phyloP scores from a whole-genome alignment of 345 rosid genomes.

The Punica granatum region DNA sequence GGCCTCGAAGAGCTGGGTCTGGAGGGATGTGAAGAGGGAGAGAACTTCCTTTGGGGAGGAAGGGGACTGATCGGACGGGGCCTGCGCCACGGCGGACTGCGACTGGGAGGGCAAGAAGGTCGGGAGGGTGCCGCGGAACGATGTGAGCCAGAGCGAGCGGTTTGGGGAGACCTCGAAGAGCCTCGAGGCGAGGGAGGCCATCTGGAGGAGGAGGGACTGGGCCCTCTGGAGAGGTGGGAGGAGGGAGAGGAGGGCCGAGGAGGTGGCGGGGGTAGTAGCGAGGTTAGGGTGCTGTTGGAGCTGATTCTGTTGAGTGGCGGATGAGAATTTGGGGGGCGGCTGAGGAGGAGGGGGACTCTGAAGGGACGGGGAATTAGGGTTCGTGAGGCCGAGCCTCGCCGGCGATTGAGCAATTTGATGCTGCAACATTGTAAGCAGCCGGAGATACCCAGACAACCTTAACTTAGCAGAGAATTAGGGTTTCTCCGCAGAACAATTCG shows the following conservation, averaged over 20 bases:
- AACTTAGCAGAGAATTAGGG: neutral
- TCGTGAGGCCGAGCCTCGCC: conserved; percentile 74
- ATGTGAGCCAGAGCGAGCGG: conserved; percentile 63
- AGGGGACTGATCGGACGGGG: conserved; percentile 48
- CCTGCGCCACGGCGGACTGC: conserved; percentile 30
- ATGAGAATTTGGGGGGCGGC: conserved; percentile 23
- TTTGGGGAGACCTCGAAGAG: conserved; percentile 77
- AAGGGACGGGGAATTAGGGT: conserved; percentile 68
- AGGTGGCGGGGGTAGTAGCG: conserved; percentile 37
- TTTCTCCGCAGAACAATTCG: neutral
- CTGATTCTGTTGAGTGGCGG: conserved; percentile 29
- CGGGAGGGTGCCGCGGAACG: conserved; percentile 74
- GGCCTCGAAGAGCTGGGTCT: conserved; percentile 84
- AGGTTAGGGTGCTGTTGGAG: conserved; percentile 23
- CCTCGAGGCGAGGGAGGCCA: conserved; percentile 62
- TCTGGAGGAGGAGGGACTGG: conserved; percentile 75
- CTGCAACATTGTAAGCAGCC: conserved; percentile 44
- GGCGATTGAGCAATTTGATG: conserved; percentile 81
- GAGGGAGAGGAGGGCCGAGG: conserved; percentile 65
- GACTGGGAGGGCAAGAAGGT: conserved; percentile 58
- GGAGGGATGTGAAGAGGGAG: conserved; percentile 59
- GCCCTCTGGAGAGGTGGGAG: conserved; percentile 90
- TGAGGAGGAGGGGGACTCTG: conserved; percentile 59
- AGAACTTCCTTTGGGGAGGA: conserved; percentile 59
- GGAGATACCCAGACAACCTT: neutral